Conservation (phyloP, 495 filamentous ascomycete genomes). For the Geopyxis carbonaria region DNA sequence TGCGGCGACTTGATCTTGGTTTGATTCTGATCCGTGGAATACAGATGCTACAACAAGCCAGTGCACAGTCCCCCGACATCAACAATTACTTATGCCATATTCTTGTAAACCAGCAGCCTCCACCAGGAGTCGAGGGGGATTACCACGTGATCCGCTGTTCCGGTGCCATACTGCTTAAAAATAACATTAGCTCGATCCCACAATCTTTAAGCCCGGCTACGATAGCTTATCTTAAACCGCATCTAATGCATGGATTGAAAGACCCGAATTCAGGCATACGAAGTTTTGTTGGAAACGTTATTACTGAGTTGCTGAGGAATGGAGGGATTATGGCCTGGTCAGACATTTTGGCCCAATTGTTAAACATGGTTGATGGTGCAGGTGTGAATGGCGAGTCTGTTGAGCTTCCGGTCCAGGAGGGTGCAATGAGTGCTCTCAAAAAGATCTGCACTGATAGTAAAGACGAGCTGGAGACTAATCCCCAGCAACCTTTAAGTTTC, state of each 20-base stretch:
- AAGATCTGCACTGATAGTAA: constrained; percentile 97
- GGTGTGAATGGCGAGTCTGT: constrained; percentile 37
- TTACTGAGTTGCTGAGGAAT: constrained; percentile 77
- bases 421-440: constrained; percentile 75
- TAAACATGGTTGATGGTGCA: constrained; percentile 55
- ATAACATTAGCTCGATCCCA: constrained; percentile 58
- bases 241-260: constrained; percentile 58
- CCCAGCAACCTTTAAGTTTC: constrained; percentile 68
- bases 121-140: constrained; percentile 39
- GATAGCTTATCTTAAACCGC: constrained; percentile 57
- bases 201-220: constrained; percentile 52
- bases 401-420: constrained; percentile 43
- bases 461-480: constrained; percentile 62
- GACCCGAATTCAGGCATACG: constrained; percentile 71
- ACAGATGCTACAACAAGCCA: constrained; percentile 84
- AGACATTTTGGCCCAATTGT: constrained; percentile 63
- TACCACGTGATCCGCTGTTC: constrained; percentile 67
- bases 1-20: constrained; percentile 3
- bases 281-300: constrained; percentile 76
- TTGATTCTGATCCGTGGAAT: constrained; percentile 3
- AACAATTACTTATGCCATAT: constrained; percentile 93
- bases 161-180: constrained; percentile 87
- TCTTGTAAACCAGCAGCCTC: constrained; percentile 48
- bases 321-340: constrained; percentile 85
- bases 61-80: constrained; percentile 72